phyloP scores from a whole-genome alignment of 768 basidiomycete genomes.

The Tylopilus sp. region DNA sequence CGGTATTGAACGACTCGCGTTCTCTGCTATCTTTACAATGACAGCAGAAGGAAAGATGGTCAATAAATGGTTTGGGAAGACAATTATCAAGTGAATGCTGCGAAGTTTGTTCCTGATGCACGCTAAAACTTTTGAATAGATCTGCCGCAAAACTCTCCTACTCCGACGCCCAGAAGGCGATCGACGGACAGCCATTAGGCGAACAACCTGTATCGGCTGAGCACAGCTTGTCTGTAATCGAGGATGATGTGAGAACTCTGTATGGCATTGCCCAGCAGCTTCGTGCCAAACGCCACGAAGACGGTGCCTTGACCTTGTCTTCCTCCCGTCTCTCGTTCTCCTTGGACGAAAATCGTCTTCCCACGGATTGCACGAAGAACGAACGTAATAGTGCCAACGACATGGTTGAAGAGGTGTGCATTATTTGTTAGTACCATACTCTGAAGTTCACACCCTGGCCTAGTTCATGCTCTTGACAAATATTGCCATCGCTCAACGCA shows the following conservation, averaged over 20 bases:
- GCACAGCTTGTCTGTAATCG: constrained; percentile 58
- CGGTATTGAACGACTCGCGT: constrained; percentile 84
- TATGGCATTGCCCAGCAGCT: constrained; percentile 70
- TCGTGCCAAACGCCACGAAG: constrained; percentile 68
- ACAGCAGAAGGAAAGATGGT: constrained; percentile 75
- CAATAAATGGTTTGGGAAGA: constrained; percentile 92
- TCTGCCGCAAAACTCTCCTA: constrained; percentile 88
- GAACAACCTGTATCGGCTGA: constrained; percentile 52
- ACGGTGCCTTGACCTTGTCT: constrained; percentile 72
- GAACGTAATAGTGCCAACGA: constrained; percentile 68
- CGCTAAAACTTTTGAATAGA: constrained; percentile 37
- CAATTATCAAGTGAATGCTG: constrained; percentile 73
- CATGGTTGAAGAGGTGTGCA: constrained; percentile 82
- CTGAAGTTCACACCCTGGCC: constrained; percentile 3
- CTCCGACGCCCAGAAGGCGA: constrained; percentile 72
- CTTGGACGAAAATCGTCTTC: constrained; percentile 75
- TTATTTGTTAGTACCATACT: background rate
- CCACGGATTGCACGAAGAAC: constrained; percentile 71
- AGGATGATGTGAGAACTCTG: constrained; percentile 71
- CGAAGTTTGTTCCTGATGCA: background rate
- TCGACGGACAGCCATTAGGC: constrained; percentile 66
- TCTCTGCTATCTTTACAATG: constrained; percentile 87
- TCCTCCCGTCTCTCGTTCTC: constrained; percentile 71
- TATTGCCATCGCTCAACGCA: constrained; percentile 84
- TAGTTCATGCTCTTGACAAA: constrained; percentile 96